Evolutionary conservation across 805 yeast genomes (phyloP), one percentile per base, ranked within the genome.

Genomic region (Candida berthetii): DNA sequence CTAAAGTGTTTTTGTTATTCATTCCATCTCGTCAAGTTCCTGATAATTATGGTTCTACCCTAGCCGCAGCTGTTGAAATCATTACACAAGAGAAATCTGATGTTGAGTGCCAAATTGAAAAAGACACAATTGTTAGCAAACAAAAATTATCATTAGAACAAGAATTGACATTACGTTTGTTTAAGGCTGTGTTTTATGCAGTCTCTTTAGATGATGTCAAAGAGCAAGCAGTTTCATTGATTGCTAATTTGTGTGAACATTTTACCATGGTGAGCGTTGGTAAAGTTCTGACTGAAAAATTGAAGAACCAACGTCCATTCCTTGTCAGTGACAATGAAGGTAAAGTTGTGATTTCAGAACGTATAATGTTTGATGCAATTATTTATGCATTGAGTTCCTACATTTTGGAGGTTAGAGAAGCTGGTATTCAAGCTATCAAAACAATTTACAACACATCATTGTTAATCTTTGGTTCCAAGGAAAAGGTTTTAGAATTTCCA

Each of bases 271-370:
- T 88, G 8, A 86, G 89, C 48, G 72, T 90, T 36, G 85, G 89
- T 15, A 80, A 82, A 33, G 81, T 86, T 1, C 71, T 88, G 36
- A 65, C 79, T 15, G 86, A 83, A 38, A 80, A 82, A 47, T 65
- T 85, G 40, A 80, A 80, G 61, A 71, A 78, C 56, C 76, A 78
- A 50, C 68, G 90, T 22, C 72, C 80, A 11, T 91, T 91, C 56
- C 76, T 82, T 10, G 80, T 89, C 20, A 76, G 77, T 41, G 88
- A 87, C 46, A 78, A 83, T 44, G 96, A 89, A 61, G 96, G 96
- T 0, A 69, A 71, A 31, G 78, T 81, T 4, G 71, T 72, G 45
- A 68, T 90, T 19, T 80, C 80, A 41, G 91, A 88, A 45, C 76
- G 78, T 27, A 73, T 85, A 0, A 66, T 89, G 32, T 69, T 88